These are phyloP conservation scores for Hypoxylon sp. DNA, from an alignment of 2,329 filamentous ascomycete genomes.

Conservation along the genomic window DNA sequence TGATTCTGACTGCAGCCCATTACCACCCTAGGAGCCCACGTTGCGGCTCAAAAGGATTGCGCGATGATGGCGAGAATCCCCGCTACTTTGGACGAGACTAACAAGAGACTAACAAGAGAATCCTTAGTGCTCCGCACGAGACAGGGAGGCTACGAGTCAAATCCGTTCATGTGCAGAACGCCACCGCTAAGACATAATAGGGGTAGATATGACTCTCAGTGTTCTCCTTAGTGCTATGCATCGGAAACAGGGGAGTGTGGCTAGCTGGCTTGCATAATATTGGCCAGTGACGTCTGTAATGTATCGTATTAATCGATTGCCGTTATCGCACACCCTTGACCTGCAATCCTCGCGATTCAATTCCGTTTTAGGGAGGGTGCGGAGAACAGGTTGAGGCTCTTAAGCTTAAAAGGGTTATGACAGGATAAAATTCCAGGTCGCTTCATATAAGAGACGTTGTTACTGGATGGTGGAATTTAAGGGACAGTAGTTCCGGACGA, in stretches of 20 bases:
- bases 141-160: neutral
- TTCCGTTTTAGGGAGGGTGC: slow-evolving; percentile 10
- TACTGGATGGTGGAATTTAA: slow-evolving; percentile 18
- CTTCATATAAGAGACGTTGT: neutral
- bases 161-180: slow-evolving; percentile 36
- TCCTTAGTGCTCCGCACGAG: slow-evolving; percentile 3
- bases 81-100: neutral
- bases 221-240: slow-evolving; percentile 21
- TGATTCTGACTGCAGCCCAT: slow-evolving; percentile 29
- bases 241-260: slow-evolving; percentile 9
- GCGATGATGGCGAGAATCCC: neutral
- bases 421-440: neutral
- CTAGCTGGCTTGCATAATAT: slow-evolving; percentile 44
- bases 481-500: slow-evolving; percentile 23
- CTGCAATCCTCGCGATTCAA: slow-evolving; percentile 5
- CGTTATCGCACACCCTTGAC: slow-evolving; percentile 19
- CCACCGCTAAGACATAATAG: slow-evolving; percentile 26
- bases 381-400: slow-evolving; percentile 32
- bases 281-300: slow-evolving; percentile 31
- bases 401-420: slow-evolving; percentile 12
- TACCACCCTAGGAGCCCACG: slow-evolving; percentile 27
- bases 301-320: slow-evolving; percentile 19
- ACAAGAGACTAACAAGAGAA: slow-evolving; percentile 1
- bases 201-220: slow-evolving; percentile 12
- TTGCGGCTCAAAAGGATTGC: slow-evolving; percentile 40